Percentiles rank a stretch among this genome's conserved stretches.
These are phyloP conservation scores for Solanum hybrid DNA, from an alignment of 305 asterid genomes.

Conservation along the genomic window DNA sequence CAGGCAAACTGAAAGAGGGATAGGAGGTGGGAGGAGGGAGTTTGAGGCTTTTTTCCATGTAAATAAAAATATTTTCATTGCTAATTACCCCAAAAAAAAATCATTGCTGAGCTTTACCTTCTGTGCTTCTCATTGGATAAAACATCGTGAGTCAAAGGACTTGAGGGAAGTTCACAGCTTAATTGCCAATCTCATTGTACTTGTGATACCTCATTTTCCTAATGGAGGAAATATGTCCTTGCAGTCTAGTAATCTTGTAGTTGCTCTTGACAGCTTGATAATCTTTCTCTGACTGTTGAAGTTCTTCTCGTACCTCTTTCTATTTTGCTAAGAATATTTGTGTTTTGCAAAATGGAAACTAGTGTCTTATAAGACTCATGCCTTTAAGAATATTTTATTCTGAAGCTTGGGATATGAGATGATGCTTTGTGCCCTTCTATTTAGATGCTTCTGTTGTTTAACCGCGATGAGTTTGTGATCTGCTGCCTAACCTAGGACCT, in stretches of 20 bases:
- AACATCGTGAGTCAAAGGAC: not conserved
- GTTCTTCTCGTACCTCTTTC: not conserved
- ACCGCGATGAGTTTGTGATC: not conserved
- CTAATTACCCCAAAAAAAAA: not conserved
- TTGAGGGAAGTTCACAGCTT: not conserved
- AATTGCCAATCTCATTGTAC: not conserved
- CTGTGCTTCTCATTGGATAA: not conserved
- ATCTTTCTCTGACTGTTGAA: not conserved
- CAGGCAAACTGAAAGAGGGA: not conserved
- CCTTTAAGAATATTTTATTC: not conserved
- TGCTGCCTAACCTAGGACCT: not conserved
- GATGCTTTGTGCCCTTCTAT: not conserved
- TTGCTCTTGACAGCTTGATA: not conserved
- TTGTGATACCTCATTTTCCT: not conserved
- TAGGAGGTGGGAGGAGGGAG: not conserved
- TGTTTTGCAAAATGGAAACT: not conserved
- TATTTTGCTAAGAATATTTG: not conserved
- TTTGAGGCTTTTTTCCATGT: not conserved
- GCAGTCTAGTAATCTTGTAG: not conserved
- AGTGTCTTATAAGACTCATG: not conserved
- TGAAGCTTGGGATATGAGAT: not conserved
- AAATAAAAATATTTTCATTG: not conserved
- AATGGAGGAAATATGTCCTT: not conserved
- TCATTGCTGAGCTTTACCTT: not conserved
- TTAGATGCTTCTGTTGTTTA: not conserved